Evolutionary conservation across 2,329 filamentous ascomycete genomes (phyloP), one percentile per base, ranked within the genome.

Genomic region (Plectosphaerella sp.): DNA sequence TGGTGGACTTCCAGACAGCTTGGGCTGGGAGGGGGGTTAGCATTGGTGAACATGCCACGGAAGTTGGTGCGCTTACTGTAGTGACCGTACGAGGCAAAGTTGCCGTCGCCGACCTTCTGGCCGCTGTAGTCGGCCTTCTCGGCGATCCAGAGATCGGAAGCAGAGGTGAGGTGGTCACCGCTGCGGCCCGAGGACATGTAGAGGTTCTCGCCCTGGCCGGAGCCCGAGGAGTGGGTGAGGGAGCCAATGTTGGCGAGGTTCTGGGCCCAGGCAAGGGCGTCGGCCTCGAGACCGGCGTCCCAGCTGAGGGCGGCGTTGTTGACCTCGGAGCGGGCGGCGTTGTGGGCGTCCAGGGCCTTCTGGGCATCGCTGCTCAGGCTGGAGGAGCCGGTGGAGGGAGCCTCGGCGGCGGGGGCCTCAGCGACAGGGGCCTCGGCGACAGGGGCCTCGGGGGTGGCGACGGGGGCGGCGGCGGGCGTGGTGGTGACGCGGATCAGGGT

Each of bases 1-100:
- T 66, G 15, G 65, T 64, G 1, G 46, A 54, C 42, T 63, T 64
- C 67, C 67, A 69, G 35, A 69, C 58, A 25, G 53, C 54, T 50
- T 69, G 64, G 28, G 67, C 41, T 22, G 11, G 8, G 6, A n/a
- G 4, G 48, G 4, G 48, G 22, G 18, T 41, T 24, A 49, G 18
- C 9, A 10, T 39, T 20, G 16, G 3, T 22, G 3, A 22, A 0
- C 0, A 3, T 2, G 1, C 1, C 9, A 5, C 22, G 22, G 1
- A 41, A 59, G 49, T 53, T 62, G 18, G 41, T 3, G 18, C 28
- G 4, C 41, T 18, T 43, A 43, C 41, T 64, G 42, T 66, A 65
- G 50, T 65, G 63, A 0, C 63, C 63, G 50, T 65, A 65, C 5
- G 41, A 36, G 45, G 51, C 53, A 36, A 55, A 58, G 51, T 56